Base-by-base conservation (phyloP, 1,284 basidiomycete genomes). In the Dichomitus squalens region DNA sequence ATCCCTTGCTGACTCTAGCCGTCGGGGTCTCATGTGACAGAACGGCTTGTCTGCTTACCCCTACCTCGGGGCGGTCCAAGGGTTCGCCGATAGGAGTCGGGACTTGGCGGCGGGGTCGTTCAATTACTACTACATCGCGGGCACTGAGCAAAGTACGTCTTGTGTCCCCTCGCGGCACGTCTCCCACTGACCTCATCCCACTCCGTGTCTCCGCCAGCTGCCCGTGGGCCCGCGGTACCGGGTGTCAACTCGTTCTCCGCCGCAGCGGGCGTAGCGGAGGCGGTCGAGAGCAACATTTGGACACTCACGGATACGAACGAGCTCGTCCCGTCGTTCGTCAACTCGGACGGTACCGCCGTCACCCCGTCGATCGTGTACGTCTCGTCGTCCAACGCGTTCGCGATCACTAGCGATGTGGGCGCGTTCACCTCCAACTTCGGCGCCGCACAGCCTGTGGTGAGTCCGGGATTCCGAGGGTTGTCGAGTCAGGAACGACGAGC, bases 281-380 rank as follows among this genome's bases (percentile, higher is more conserved):
- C 9, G 5, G 35, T n/a, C 35, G 35, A 36, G 35, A 16, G 12
- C 35, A n/a, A 4, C 35, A 36, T 36, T 36, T 36, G 35, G 35
- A 12, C n/a, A 4, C 35, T 36, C 12, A 5, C 12, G 12, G 4
- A 9, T 4, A n/a, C 52, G 27, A 54, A 54, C 43, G 41, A 40
- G 18, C 39, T 68, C 38, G 51, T 44, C n/a, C 48, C 63, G 20
- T 40, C 57, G 16, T 70, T 68, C 66, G 41, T 65, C 50, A 69
- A 70, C 59, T 25, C 57, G 12, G 58, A 59, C 48, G 58, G 58
- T 21, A 4, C 7, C 21, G 29, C 29, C 9, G 29, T 16, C 23
- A 39, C n/a, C 2, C 25, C 43, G 18, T 2, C 21, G 14, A 8
- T 56, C 18, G 29, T 53, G 20, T 56, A 47, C 23, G 40, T 47